Conservation (phyloP, 2,329 filamentous ascomycete species). For the Aspergillus sp. region DNA sequence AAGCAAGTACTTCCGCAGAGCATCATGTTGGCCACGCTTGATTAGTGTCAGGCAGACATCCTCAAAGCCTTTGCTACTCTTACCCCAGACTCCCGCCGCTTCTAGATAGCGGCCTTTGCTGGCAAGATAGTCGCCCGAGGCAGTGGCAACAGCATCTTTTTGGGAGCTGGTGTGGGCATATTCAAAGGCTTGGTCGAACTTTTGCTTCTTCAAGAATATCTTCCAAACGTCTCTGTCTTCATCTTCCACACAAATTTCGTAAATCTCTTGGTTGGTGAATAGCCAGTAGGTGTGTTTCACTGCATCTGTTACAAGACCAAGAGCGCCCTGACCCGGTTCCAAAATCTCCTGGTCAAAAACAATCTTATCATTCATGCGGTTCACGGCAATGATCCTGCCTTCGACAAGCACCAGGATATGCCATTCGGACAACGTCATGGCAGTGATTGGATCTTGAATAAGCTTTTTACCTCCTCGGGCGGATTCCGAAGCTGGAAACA, state of each 20-base stretch:
- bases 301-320: conserved; percentile 86
- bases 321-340: conserved; percentile 73
- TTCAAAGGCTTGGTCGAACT: conserved; percentile 85
- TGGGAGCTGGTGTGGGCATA: conserved; percentile 81
- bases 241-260: conserved; percentile 87
- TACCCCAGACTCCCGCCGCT: conserved; percentile 87
- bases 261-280: conserved; percentile 88
- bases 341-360: conserved; percentile 89
- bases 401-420: conserved; percentile 86
- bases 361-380: conserved; percentile 81
- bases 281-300: conserved; percentile 99
- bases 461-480: conserved; percentile 67
- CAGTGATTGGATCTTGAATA: conserved; percentile 73
- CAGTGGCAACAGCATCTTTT: conserved; percentile 88
- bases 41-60: conserved; percentile 92
- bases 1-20: conserved; percentile 83
- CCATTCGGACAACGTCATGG: conserved; percentile 88
- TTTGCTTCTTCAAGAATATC: conserved; percentile 82
- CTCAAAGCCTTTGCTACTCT: conserved; percentile 95
- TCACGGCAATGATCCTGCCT: conserved; percentile 79
- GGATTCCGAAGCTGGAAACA: conserved; percentile 71
- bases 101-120: conserved; percentile 81
- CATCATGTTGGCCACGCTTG: conserved; percentile 87
- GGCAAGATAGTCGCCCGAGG: conserved; percentile 86
- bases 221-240: conserved; percentile 95